Percentiles rank a stretch among this genome's conserved stretches.
Conservation (phyloP, 495 filamentous ascomycete species). For the Aspergillus egyptiacus region DNA sequence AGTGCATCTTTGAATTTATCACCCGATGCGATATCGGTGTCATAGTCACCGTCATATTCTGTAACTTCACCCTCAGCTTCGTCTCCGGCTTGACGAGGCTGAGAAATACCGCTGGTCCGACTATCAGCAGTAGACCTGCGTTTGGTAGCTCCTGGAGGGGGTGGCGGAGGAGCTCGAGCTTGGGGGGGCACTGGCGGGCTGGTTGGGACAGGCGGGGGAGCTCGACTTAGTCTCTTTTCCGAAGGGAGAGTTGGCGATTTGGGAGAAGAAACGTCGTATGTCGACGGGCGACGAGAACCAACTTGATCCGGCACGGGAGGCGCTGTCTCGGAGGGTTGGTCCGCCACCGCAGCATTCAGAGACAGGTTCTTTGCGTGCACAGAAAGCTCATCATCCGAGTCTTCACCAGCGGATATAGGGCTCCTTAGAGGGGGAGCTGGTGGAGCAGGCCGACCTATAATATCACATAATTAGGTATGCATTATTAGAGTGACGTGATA, state of each 20-base stretch:
- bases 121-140: constrained; percentile 58
- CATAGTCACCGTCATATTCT: constrained; percentile 97
- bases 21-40: constrained; percentile 91
- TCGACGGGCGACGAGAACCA: constrained; percentile 37
- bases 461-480: background rate
- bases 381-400: constrained; percentile 93
- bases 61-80: constrained; percentile 78
- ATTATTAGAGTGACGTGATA: constrained; percentile 8
- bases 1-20: constrained; percentile 87
- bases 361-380: constrained; percentile 48
- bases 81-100: constrained; percentile 42
- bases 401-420: constrained; percentile 67
- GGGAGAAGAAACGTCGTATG: constrained; percentile 45
- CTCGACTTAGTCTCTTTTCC: constrained; percentile 48
- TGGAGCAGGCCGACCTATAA: constrained; percentile 57
- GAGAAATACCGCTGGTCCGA: constrained; percentile 29
- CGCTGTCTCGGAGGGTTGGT: constrained; percentile 41
- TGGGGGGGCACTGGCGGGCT: constrained; percentile 48
- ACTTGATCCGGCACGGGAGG: constrained; percentile 44
- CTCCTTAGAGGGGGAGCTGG: constrained; percentile 42
- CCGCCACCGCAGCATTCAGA: constrained; percentile 24
- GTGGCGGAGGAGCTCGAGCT: constrained; percentile 69
- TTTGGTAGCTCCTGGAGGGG: constrained; percentile 56
- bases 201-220: constrained; percentile 45
- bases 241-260: constrained; percentile 38